Conservation (phyloP, 495 filamentous ascomycete species). For the Aspergillus bridgeri region DNA sequence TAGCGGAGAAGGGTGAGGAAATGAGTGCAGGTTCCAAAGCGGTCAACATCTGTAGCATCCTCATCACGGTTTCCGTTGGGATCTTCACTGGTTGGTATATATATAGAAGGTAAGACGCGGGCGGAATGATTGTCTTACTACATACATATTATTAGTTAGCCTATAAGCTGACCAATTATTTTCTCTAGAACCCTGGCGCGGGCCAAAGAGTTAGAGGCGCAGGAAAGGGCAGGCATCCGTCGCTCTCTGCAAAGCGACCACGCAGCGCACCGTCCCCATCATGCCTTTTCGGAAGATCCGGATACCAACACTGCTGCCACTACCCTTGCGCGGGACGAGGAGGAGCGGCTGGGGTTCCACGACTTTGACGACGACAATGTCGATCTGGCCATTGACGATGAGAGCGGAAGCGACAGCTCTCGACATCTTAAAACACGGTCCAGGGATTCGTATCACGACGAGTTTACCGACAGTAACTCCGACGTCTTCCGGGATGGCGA, state of each 20-base stretch:
- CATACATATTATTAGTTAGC: not conserved
- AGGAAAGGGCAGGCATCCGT: slow-evolving; percentile 59
- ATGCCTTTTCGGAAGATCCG: slow-evolving; percentile 45
- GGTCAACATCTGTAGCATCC: slow-evolving; percentile 79
- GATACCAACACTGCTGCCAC: slow-evolving; percentile 41
- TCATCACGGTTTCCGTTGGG: slow-evolving; percentile 66
- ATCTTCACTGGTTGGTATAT: slow-evolving; percentile 77
- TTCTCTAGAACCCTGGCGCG: slow-evolving; percentile 68
- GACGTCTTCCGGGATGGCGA: slow-evolving; percentile 44
- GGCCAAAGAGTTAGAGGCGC: slow-evolving; percentile 78
- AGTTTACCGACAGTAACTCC: slow-evolving; percentile 55
- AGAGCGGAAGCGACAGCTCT: slow-evolving; percentile 30
- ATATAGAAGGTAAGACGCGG: slow-evolving; percentile 57
- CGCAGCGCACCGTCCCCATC: slow-evolving; percentile 37
- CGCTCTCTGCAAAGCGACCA: slow-evolving; percentile 38
- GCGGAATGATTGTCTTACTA: not conserved
- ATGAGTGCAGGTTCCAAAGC: slow-evolving; percentile 53
- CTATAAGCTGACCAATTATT: slow-evolving; percentile 6
- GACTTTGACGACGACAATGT: slow-evolving; percentile 42
- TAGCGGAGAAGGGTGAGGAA: slow-evolving; percentile 63
- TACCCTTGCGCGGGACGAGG: slow-evolving; percentile 46
- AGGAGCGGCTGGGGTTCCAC: slow-evolving; percentile 46
- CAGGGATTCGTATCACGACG: slow-evolving; percentile 43
- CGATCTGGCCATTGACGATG: slow-evolving; percentile 40
- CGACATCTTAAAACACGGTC: slow-evolving; percentile 22